Conservation (phyloP, 805 yeast species). For the Yamadazyma nakazawae region DNA sequence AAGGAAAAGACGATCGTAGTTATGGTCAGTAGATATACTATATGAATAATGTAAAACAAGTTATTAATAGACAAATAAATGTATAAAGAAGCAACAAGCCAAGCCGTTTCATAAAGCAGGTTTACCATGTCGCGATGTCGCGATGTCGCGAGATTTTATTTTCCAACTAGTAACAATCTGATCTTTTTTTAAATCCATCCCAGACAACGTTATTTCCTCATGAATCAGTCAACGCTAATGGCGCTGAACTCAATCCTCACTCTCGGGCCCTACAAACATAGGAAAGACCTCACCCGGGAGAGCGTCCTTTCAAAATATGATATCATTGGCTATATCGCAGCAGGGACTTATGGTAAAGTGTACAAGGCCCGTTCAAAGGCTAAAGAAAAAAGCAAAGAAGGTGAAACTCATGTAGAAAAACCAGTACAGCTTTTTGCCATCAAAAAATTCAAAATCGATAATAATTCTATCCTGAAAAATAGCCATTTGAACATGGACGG, state of each 20-base stretch:
- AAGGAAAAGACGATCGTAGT: slow-evolving; percentile 76
- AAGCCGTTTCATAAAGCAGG: too few species aligned
- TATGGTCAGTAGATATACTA: slow-evolving; percentile 32
- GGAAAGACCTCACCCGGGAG: slow-evolving; percentile 60
- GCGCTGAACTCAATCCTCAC: slow-evolving; percentile 40
- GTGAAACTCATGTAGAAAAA: slow-evolving; percentile 9
- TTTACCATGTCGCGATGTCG: neutral
- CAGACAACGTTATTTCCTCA: neutral
- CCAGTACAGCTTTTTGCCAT: slow-evolving; percentile 62
- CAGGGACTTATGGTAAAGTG: slow-evolving; percentile 95
- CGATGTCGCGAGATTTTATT: neutral
- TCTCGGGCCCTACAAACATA: slow-evolving; percentile 42
- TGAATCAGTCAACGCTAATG: slow-evolving; percentile 37
- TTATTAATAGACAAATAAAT: too few species aligned
- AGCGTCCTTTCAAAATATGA: slow-evolving; percentile 84
- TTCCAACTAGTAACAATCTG: too few species aligned
- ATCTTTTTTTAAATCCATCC: neutral
- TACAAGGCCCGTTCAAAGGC: slow-evolving; percentile 62
- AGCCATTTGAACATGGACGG: slow-evolving; percentile 51
- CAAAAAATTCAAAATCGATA: slow-evolving; percentile 90
- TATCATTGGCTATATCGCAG: slow-evolving; percentile 92
- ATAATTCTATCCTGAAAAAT: slow-evolving; percentile 29
- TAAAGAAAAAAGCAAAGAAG: slow-evolving; percentile 36
- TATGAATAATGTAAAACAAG: neutral
- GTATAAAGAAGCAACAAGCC: too few species aligned